Evolutionary conservation across 495 filamentous ascomycete species (phyloP).

Genomic region (Aspergillus baeticus): DNA sequence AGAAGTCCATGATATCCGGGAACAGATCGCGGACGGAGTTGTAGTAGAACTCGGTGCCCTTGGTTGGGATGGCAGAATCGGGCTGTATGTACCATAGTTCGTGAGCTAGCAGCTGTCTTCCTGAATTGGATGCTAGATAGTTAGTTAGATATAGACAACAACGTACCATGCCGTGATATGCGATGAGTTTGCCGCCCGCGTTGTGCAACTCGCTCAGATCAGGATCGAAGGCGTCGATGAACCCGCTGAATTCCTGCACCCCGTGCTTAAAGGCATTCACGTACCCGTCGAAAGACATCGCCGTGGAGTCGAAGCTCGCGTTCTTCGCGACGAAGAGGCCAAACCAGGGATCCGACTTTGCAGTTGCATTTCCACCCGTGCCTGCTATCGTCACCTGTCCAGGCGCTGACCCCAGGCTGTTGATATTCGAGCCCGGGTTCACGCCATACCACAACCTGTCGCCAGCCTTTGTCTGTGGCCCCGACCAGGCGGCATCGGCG

Average conservation of each 20-base stretch:
- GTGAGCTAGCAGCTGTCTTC: no score
- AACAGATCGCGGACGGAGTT: conserved; percentile 20
- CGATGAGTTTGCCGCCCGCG: background rate
- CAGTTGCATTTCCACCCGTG: background rate
- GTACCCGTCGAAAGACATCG: background rate
- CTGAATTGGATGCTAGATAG: no score
- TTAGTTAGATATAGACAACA: no score
- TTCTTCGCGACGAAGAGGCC: background rate
- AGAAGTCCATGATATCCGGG: conserved; percentile 14
- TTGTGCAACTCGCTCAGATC: background rate
- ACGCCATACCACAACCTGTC: no score
- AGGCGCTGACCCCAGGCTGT: no score
- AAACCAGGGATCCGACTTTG: background rate
- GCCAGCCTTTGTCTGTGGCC: no score
- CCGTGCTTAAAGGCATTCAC: background rate
- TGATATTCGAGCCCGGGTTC: no score
- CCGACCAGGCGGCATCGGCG: no score
- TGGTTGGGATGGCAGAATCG: background rate
- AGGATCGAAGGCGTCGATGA: background rate
- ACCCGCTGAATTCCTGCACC: background rate
- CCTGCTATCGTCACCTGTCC: no score
- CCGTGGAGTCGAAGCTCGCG: background rate
- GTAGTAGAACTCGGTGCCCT: conserved; percentile 21
- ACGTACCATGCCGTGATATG: no score
- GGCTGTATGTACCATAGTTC: background rate